Evolutionary conservation across 2,329 filamentous ascomycete genomes (phyloP).

Genomic region (Sclerotinia sclerotiorum): DNA sequence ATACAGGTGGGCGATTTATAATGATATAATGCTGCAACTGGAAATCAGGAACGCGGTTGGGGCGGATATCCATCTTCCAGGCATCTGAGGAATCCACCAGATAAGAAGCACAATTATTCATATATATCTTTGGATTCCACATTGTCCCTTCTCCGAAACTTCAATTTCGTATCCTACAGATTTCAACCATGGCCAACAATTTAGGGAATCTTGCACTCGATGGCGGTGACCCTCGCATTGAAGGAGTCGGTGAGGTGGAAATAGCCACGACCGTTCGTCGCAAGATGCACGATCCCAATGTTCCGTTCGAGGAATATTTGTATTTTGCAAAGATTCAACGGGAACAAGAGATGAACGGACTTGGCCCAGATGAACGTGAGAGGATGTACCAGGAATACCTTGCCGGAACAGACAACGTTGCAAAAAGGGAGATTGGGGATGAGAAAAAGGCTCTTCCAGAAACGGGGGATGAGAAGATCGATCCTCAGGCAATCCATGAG

Average conservation of each 20-base stretch:
- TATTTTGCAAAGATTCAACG: conserved; percentile 40
- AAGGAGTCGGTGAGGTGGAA: conserved; percentile 10
- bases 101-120: background rate
- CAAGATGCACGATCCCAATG: conserved; percentile 35
- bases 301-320: conserved; percentile 41
- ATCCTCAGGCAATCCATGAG: background rate
- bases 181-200: conserved; percentile 19
- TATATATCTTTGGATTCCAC: conserved; percentile 9
- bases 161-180: conserved; percentile 3
- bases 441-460: conserved; percentile 17
- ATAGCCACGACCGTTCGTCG: conserved; percentile 14
- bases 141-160: background rate
- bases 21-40: too few relatives aligned
- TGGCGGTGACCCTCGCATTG: conserved; percentile 23
- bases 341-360: conserved; percentile 31
- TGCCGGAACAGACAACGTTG: conserved; percentile 4
- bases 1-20: too few relatives aligned
- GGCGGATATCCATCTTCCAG: background rate
- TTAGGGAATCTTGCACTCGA: conserved; percentile 20
- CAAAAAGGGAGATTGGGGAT: conserved; percentile 18
- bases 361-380: conserved; percentile 28
- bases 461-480: conserved; percentile 3
- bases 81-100: background rate
- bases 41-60: background rate
- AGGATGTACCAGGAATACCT: conserved; percentile 29